Evolutionary conservation across 108 stramenopile species (phyloP).

Genomic region (Asterionellopsis glacialis): DNA sequence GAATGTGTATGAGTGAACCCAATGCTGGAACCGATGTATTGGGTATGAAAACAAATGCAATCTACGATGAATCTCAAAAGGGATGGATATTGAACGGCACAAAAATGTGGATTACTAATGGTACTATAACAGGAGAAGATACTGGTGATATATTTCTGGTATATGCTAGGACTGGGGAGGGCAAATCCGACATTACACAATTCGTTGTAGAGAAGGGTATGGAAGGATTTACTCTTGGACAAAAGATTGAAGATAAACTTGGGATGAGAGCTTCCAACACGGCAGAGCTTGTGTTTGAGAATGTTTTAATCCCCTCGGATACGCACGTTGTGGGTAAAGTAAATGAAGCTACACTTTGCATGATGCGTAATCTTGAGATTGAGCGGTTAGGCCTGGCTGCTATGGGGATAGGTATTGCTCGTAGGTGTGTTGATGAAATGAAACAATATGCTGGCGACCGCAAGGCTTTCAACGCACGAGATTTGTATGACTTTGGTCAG

Average conservation of each 20-base stretch:
- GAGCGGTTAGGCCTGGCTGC: constrained; percentile 95
- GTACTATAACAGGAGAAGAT: constrained; percentile 80
- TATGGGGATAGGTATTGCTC: constrained; percentile 93
- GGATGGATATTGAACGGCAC: constrained; percentile 88
- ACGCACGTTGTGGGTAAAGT: constrained; percentile 87
- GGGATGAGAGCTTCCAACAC: constrained; percentile 93
- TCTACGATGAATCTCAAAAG: constrained; percentile 26
- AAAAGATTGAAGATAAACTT: constrained; percentile 95
- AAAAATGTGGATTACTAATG: constrained; percentile 99
- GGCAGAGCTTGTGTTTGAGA: constrained; percentile 97
- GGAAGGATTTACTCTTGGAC: constrained; percentile 93
- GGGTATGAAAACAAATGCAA: constrained; percentile 91
- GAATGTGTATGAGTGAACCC: constrained; percentile 99
- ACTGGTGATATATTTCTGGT: constrained; percentile 94
- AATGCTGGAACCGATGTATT: constrained; percentile 97
- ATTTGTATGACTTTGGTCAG: constrained; percentile 90
- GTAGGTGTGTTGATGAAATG: constrained; percentile 92
- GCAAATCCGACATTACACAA: constrained; percentile 71
- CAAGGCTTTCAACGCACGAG: constrained; percentile 85
- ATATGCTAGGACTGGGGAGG: constrained; percentile 90
- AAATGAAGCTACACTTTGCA: constrained; percentile 90
- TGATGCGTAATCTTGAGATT: constrained; percentile 99
- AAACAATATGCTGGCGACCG: constrained; percentile 84
- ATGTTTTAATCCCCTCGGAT: constrained; percentile 76
- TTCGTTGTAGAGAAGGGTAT: constrained; percentile 96